Conservation (phyloP, 768 basidiomycete species). For the Tremella mesenterica region DNA sequence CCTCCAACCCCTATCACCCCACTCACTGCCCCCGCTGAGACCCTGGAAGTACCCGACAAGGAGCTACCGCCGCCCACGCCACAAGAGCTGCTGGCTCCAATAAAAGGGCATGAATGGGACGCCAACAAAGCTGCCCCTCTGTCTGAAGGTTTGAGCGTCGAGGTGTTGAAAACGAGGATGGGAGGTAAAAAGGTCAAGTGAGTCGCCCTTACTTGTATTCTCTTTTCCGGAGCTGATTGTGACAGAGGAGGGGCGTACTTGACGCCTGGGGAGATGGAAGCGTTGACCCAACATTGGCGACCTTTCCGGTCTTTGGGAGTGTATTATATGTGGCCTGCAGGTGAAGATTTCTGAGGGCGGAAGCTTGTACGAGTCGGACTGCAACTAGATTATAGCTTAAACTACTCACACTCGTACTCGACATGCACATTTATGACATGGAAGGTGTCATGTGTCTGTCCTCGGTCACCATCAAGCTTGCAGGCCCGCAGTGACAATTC, state of each 20-base stretch:
- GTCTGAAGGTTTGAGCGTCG: slow-evolving; percentile 27
- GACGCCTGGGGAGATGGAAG: slow-evolving; percentile 73
- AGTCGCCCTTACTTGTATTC: slow-evolving; percentile 3
- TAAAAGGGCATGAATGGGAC: slow-evolving; percentile 10
- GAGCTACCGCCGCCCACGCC: slow-evolving; percentile 16
- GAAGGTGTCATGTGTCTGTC: neutral
- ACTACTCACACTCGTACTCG: no score
- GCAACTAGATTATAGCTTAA: neutral
- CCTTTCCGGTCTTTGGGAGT: slow-evolving; percentile 77
- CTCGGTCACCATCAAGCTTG: no score
- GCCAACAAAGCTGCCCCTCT: slow-evolving; percentile 21
- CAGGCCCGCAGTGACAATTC: no score
- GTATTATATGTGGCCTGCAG: slow-evolving; percentile 81
- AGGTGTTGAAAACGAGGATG: slow-evolving; percentile 32
- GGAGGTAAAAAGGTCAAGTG: slow-evolving; percentile 41
- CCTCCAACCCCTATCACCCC: slow-evolving; percentile 18
- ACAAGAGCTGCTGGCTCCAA: slow-evolving; percentile 12
- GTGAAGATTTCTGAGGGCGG: slow-evolving; percentile 44
- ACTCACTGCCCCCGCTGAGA: slow-evolving; percentile 6
- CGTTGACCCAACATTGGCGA: slow-evolving; percentile 64
- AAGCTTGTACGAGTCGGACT: no score
- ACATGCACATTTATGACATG: neutral
- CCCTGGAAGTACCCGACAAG: slow-evolving; percentile 5
- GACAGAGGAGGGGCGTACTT: slow-evolving; percentile 49
- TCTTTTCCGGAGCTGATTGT: neutral